Conservation (phyloP, 2,329 filamentous ascomycete species). For the Diaporthe citriasiana region DNA sequence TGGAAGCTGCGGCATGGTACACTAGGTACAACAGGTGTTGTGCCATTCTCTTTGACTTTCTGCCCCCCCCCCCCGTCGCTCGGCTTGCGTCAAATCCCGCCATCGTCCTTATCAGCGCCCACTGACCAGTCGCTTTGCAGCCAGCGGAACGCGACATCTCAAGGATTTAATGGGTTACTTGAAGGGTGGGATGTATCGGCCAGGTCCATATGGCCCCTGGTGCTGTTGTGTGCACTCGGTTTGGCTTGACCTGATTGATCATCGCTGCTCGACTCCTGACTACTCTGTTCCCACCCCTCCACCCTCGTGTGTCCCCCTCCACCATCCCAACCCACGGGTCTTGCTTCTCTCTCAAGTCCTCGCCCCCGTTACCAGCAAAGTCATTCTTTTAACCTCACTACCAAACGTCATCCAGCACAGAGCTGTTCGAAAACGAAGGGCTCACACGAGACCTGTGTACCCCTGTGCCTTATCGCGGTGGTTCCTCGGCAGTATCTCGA, state of each 20-base stretch:
- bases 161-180: slow-evolving; percentile 22
- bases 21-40: not conserved
- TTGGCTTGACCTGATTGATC: slow-evolving; percentile 7
- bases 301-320: not conserved
- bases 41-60: slow-evolving; percentile 29
- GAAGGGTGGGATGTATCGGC: slow-evolving; percentile 22
- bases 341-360: not conserved
- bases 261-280: slow-evolving; percentile 26
- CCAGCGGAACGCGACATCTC: slow-evolving; percentile 20
- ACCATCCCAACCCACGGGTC: slow-evolving; percentile 21
- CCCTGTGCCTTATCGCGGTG: slow-evolving; percentile 14
- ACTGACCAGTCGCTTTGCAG: slow-evolving; percentile 21
- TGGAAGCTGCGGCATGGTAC: not conserved
- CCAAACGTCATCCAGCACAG: not conserved
- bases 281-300: slow-evolving; percentile 13
- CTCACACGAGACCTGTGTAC: not conserved
- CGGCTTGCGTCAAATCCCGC: slow-evolving; percentile 27
- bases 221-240: not conserved
- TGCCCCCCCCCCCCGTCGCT: slow-evolving; percentile 7
- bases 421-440: not conserved
- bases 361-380: not conserved
- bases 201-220: not conserved
- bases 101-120: slow-evolving; percentile 30
- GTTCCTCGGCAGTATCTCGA: slow-evolving; percentile 25
- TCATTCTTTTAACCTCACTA: not conserved